phyloP scores from a whole-genome alignment of 2,329 filamentous ascomycete genomes.

The Aureobasidium musti region DNA sequence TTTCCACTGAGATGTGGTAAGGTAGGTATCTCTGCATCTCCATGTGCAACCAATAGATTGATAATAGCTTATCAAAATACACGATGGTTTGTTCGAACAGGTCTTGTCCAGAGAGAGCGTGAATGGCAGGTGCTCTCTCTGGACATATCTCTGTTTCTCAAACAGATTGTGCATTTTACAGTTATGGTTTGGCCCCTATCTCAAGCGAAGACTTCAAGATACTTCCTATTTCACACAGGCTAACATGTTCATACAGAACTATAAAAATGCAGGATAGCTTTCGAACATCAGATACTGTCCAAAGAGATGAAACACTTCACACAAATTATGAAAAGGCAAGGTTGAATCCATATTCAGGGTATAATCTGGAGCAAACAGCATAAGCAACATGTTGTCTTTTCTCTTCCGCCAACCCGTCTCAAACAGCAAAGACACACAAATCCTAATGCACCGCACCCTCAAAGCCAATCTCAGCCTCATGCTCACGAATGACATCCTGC shows the following conservation, averaged over 20 bases:
- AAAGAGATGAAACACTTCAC: background rate
- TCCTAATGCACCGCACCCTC: background rate
- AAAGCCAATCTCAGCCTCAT: slow-evolving; percentile 9
- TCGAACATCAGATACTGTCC: background rate
- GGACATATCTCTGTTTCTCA: background rate
- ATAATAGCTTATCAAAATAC: background rate
- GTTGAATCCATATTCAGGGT: background rate
- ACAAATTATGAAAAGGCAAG: background rate
- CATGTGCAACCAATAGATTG: too few relatives aligned
- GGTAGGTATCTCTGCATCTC: background rate
- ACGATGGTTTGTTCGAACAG: background rate
- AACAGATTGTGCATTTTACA: background rate
- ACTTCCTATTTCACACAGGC: background rate
- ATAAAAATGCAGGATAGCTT: background rate
- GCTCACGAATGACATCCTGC: background rate
- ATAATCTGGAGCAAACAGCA: background rate
- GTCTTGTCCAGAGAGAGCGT: background rate
- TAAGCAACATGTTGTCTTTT: background rate
- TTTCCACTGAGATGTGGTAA: background rate
- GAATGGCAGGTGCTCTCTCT: background rate
- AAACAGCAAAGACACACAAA: background rate
- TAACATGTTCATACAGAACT: background rate
- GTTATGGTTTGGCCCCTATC: background rate
- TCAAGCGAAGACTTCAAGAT: background rate
- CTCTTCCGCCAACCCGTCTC: too few relatives aligned